Evolutionary conservation across 2,329 filamentous ascomycete genomes (phyloP), one percentile per base, ranked within the genome.

Genomic region (Colletotrichum eleusines): DNA sequence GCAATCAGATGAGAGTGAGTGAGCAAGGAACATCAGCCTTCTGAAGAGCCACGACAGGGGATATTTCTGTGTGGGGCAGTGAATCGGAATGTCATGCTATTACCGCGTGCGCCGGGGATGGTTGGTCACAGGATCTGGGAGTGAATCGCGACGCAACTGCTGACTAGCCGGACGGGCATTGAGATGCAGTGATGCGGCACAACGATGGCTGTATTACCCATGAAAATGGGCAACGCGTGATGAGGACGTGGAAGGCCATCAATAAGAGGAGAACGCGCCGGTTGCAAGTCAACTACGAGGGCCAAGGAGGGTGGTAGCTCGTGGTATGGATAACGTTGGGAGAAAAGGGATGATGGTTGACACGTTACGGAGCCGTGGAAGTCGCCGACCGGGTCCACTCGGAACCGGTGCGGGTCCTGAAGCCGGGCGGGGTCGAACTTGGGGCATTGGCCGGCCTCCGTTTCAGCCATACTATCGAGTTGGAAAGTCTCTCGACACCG

Each of bases 121-220:
- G 51, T 35, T 44, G 46, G 59, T 59, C 26, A 54, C 58, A 46
- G 26, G 46, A 16, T 42, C 31, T 14, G 9, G 50, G 23, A 55
- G 46, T 57, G 65, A 69, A 71, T 71, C 23, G 53, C 16, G 9
- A 26, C 23, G 23, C 26, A 50, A 59, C 53, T 69, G 69, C 64
- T 71, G 69, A 69, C 69, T 53, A 59, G 58, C 59, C 35, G 46
- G 64, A 59, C 46, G 31, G 58, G 57, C 58, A 42, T 46, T 55
- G 14, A 44, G 46, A 66, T 55, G 69, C 64, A 53, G 64, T 60
- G 64, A 71, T 55, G 64, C 69, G 58, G 69, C 69, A 69, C 64
- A 53, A 54, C 44, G 58, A 54, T 46, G 69, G n/a, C 38, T 69
- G 69, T 71, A 64, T 63, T 71, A 55, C 53, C 44, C 33, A 60